Conservation (phyloP, 225 moss, liverwort and hornwort genomes). For the Polytrichum commune region DNA sequence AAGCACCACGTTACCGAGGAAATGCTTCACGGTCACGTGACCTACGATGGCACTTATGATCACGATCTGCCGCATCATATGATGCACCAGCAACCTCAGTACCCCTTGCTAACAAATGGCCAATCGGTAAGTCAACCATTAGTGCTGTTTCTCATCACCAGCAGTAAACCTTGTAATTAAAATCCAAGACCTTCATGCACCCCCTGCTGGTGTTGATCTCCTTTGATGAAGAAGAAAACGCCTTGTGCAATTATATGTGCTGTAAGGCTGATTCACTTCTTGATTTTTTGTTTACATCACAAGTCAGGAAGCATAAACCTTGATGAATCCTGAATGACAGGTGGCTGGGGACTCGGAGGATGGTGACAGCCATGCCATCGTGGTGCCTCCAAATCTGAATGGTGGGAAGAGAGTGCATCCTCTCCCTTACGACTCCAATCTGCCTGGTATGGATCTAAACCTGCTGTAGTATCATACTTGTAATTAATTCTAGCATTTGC, state of each 20-base stretch:
- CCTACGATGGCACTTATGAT: constrained; percentile 72
- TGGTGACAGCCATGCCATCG: constrained; percentile 76
- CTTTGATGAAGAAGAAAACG: neutral
- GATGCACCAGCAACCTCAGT: constrained; percentile 75
- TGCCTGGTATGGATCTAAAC: constrained; percentile 43
- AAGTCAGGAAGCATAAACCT: neutral
- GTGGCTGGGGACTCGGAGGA: constrained; percentile 54
- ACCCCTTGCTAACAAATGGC: constrained; percentile 83
- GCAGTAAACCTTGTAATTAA: too few species aligned
- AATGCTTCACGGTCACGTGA: constrained; percentile 84
- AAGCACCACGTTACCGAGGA: constrained; percentile 49
- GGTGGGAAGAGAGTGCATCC: constrained; percentile 80
- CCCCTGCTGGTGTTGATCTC: neutral
- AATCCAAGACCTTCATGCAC: too few species aligned
- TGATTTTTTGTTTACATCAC: neutral
- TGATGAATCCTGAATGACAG: constrained; percentile 1
- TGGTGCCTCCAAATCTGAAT: constrained; percentile 65
- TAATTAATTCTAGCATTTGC: neutral
- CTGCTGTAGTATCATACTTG: too few species aligned
- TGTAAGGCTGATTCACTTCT: neutral
- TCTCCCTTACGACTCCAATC: constrained; percentile 73
- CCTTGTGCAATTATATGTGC: neutral
- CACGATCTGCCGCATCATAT: constrained; percentile 76
- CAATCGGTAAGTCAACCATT: constrained; percentile 25
- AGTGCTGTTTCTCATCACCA: neutral